These are phyloP conservation scores for Pyrenochaeta sp. DNA, from an alignment of 2,329 filamentous ascomycete genomes.

Conservation along the genomic window DNA sequence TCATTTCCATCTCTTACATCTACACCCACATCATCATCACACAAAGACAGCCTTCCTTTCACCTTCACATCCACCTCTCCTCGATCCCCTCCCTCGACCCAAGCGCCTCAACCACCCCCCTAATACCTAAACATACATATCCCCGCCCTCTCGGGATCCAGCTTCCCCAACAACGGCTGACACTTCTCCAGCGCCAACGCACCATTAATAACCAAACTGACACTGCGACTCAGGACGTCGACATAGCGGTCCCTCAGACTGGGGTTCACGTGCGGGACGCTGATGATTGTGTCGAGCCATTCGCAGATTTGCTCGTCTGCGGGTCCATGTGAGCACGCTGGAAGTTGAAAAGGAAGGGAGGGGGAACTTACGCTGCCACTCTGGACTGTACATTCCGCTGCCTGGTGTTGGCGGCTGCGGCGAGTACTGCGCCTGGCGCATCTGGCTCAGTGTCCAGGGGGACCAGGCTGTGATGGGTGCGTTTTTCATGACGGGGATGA, in stretches of 20 bases:
- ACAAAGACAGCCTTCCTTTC: no score
- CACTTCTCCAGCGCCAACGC: constrained; percentile 40
- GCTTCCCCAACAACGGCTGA: constrained; percentile 35
- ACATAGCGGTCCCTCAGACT: constrained; percentile 37
- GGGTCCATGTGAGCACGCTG: not conserved
- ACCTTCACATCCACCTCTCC: no score
- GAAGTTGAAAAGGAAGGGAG: not conserved
- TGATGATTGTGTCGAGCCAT: constrained; percentile 42
- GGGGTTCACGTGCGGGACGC: constrained; percentile 30
- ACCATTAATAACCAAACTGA: constrained; percentile 49
- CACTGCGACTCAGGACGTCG: constrained; percentile 40
- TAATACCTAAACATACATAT: constrained; percentile 50
- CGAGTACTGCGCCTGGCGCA: constrained; percentile 22
- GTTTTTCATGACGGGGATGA: constrained; percentile 40
- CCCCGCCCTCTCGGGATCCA: constrained; percentile 47
- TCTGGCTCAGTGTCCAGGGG: constrained; percentile 45
- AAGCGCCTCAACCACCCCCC: constrained; percentile 3
- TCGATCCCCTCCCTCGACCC: not conserved
- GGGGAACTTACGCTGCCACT: constrained; percentile 26
- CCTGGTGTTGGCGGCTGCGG: constrained; percentile 8
- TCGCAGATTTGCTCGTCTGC: constrained; percentile 44
- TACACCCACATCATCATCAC: no score
- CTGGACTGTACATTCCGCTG: constrained; percentile 24
- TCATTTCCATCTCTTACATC: no score
- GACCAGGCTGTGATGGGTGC: constrained; percentile 44